Conservation (phyloP, 2,329 filamentous ascomycete genomes). For the Cladosporium sp. region DNA sequence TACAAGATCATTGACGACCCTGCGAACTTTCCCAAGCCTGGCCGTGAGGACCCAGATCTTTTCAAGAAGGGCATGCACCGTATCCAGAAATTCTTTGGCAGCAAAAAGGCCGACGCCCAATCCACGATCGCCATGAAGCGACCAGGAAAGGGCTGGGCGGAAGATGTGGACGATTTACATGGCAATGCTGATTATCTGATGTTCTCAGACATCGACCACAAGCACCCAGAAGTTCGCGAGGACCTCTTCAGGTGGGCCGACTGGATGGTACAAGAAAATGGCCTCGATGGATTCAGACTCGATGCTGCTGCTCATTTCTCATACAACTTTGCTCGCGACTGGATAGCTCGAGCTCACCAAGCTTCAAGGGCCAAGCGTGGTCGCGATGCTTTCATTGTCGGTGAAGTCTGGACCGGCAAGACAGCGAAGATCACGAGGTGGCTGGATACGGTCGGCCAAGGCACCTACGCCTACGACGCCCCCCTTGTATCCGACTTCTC, state of each 20-base stretch:
- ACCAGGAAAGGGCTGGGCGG: slow-evolving; percentile 59
- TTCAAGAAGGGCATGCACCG: slow-evolving; percentile 21
- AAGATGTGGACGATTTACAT: slow-evolving; percentile 57
- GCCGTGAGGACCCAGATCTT: slow-evolving; percentile 18
- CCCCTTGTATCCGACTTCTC: slow-evolving; percentile 67
- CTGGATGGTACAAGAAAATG: slow-evolving; percentile 61
- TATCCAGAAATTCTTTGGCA: slow-evolving; percentile 20
- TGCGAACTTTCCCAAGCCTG: slow-evolving; percentile 26
- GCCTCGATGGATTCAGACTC: slow-evolving; percentile 62
- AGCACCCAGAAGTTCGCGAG: slow-evolving; percentile 57
- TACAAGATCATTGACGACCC: slow-evolving; percentile 57
- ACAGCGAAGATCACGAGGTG: slow-evolving; percentile 54
- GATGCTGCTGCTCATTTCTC: slow-evolving; percentile 72
- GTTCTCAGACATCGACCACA: slow-evolving; percentile 67
- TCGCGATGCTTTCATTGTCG: slow-evolving; percentile 59
- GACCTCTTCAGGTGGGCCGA: slow-evolving; percentile 65
- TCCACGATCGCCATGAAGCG: slow-evolving; percentile 15
- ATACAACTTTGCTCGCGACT: slow-evolving; percentile 61
- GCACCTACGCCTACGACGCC: slow-evolving; percentile 64
- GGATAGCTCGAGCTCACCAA: slow-evolving; percentile 55
- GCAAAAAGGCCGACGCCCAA: slow-evolving; percentile 5
- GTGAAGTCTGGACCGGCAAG: slow-evolving; percentile 65
- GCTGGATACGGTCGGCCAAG: slow-evolving; percentile 38
- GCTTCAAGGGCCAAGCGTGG: slow-evolving; percentile 33
- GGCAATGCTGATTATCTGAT: slow-evolving; percentile 68